These are phyloP conservation scores for Talaromyces sp. DNA, from an alignment of 2,329 filamentous ascomycete genomes.

Conservation along the genomic window DNA sequence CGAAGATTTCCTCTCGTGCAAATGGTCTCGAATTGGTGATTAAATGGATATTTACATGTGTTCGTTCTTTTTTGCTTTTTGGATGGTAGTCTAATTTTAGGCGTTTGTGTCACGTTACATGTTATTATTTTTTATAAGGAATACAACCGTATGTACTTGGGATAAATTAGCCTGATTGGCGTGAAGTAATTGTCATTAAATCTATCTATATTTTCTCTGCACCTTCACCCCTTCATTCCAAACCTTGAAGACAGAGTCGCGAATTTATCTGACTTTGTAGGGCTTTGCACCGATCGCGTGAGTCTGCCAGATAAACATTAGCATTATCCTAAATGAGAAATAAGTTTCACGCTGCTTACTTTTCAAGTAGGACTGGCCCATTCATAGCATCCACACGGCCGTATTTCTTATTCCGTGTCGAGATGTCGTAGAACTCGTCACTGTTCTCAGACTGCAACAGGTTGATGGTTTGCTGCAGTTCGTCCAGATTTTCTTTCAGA, in stretches of 20 bases:
- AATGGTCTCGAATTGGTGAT: background rate
- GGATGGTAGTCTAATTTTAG: background rate
- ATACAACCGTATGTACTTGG: background rate
- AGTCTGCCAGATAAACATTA: constrained; percentile 44
- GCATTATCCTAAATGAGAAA: constrained; percentile 8
- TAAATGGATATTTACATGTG: background rate
- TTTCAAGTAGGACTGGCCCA: constrained; percentile 84
- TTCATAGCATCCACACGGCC: constrained; percentile 87
- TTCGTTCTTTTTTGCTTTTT: background rate
- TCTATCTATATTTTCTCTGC: background rate
- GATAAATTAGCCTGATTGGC: background rate
- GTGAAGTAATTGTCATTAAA: background rate
- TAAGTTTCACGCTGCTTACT: constrained; percentile 49
- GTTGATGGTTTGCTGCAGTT: constrained; percentile 86
- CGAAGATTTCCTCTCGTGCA: background rate
- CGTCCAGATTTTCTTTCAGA: constrained; percentile 81
- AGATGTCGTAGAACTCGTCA: constrained; percentile 96
- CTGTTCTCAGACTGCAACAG: constrained; percentile 81
- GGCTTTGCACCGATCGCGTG: constrained; percentile 57
- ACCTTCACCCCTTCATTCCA: constrained; percentile 49
- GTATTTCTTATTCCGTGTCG: constrained; percentile 86
- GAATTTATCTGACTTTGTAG: constrained; percentile 59
- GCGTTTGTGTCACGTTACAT: background rate
- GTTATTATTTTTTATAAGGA: background rate
- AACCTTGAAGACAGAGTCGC: constrained; percentile 71